A percentile compares a stretch with the other conserved stretches of the same genome.
Conservation (phyloP, 306 rosid genomes). For the Vigna angularis region DNA sequence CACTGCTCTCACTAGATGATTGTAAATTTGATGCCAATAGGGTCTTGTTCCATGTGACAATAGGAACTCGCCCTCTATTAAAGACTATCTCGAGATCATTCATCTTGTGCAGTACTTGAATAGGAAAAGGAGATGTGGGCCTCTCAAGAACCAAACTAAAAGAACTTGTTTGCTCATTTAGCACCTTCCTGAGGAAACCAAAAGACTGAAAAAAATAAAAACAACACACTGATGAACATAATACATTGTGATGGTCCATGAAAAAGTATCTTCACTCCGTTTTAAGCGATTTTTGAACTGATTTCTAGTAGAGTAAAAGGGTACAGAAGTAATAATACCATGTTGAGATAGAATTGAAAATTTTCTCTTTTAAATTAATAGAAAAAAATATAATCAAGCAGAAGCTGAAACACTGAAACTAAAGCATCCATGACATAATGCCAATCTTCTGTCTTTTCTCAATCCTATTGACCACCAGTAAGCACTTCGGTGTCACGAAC, state of each 20-base stretch:
- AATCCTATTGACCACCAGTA: neutral
- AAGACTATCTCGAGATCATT: conserved; percentile 70
- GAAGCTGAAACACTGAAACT: neutral
- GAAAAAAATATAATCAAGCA: neutral
- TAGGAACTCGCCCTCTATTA: conserved; percentile 84
- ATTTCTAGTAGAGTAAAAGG: conserved; percentile 2
- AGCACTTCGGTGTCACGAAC: neutral
- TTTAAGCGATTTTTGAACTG: neutral
- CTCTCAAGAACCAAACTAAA: conserved; percentile 66
- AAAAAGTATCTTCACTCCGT: conserved; percentile 19
- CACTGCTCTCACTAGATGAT: conserved; percentile 59
- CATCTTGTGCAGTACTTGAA: conserved; percentile 56
- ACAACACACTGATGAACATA: conserved; percentile 63
- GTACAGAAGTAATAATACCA: conserved; percentile 16
- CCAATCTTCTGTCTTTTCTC: conserved; percentile 4
- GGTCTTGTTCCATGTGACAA: conserved; percentile 79
- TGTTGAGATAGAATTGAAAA: conserved; percentile 3
- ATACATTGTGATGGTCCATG: conserved; percentile 43
- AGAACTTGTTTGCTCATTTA: conserved; percentile 57
- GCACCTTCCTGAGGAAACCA: conserved; percentile 58
- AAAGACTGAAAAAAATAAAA: conserved; percentile 66
- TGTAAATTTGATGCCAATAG: conserved; percentile 70
- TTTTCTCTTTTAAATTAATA: conserved; percentile 5
- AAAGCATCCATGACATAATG: conserved; percentile 5
- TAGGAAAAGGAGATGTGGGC: conserved; percentile 56